phyloP scores from a whole-genome alignment of 352 stramenopile genomes.

The Thalassiosira sp. region DNA sequence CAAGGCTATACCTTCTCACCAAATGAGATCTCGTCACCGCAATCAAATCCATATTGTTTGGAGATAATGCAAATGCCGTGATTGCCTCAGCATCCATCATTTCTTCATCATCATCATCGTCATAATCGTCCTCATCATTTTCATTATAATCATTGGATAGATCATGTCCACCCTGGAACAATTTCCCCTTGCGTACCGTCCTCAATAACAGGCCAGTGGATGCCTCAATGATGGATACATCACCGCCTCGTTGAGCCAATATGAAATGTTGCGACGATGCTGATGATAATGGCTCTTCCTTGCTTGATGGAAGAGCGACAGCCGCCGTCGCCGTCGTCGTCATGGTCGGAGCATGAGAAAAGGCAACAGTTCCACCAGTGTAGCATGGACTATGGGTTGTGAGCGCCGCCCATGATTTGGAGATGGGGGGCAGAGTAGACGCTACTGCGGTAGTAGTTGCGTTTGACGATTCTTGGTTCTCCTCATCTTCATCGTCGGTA shows the following conservation, averaged over 20 bases:
- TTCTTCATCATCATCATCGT: conserved; percentile 69
- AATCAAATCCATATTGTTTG: conserved; percentile 70
- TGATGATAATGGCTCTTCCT: conserved; percentile 17
- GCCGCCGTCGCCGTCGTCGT: conserved; percentile 7
- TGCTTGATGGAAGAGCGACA: conserved; percentile 19
- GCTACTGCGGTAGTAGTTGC: neutral
- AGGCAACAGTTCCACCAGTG: conserved; percentile 68
- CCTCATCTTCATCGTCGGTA: no score
- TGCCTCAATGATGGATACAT: conserved; percentile 78
- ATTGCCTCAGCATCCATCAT: conserved; percentile 75
- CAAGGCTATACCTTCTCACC: conserved; percentile 68
- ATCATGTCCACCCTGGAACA: conserved; percentile 28
- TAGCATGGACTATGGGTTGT: conserved; percentile 75
- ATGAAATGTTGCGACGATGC: conserved; percentile 58
- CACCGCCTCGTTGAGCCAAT: conserved; percentile 70
- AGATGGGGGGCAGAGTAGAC: conserved; percentile 45
- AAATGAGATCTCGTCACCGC: conserved; percentile 70
- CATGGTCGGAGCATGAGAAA: conserved; percentile 34
- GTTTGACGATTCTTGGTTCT: conserved; percentile 9
- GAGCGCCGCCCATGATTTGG: conserved; percentile 74
- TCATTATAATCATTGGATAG: conserved; percentile 38
- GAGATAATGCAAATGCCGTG: conserved; percentile 67
- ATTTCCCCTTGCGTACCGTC: conserved; percentile 57
- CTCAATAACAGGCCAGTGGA: conserved; percentile 52
- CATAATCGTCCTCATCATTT: conserved; percentile 59